Evolutionary conservation across 352 stramenopile species (phyloP).

Genomic region (Globisporangium cystogenes): DNA sequence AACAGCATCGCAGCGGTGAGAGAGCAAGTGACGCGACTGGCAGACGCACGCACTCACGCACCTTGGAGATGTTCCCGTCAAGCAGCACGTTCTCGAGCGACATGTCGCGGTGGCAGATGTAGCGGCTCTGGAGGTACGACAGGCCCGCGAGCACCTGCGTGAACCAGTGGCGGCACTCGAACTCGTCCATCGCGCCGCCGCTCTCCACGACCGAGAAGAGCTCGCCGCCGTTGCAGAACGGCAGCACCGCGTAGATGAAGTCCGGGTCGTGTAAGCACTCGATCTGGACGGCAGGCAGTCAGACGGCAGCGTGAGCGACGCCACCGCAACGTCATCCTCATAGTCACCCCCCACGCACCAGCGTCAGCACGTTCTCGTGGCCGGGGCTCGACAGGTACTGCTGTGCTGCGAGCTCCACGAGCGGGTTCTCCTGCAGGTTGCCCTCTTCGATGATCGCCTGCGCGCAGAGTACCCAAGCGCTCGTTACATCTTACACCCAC

Average conservation of each 20-base stretch:
- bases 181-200: slow-evolving; percentile 71
- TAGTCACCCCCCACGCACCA: slow-evolving; percentile 38
- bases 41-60: slow-evolving; percentile 12
- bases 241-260: slow-evolving; percentile 82
- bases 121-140: slow-evolving; percentile 78
- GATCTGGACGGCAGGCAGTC: slow-evolving; percentile 25
- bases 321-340: neutral
- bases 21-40: neutral
- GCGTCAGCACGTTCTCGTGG: slow-evolving; percentile 77
- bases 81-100: slow-evolving; percentile 84
- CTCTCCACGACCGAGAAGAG: slow-evolving; percentile 82
- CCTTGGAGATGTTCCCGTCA: slow-evolving; percentile 79
- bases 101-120: slow-evolving; percentile 87
- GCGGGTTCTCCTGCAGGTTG: slow-evolving; percentile 83
- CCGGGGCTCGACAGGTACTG: slow-evolving; percentile 77
- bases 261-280: slow-evolving; percentile 81
- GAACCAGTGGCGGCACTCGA: slow-evolving; percentile 80
- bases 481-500: no score
- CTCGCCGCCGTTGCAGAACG: slow-evolving; percentile 82
- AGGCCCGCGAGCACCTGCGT: slow-evolving; percentile 71
- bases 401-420: slow-evolving; percentile 81
- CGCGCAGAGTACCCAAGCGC: no score
- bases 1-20: neutral
- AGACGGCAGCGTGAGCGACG: neutral
- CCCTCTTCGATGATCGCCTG: slow-evolving; percentile 84